Conservation (phyloP, 140 eudicot species). For the Senecio squalidus region DNA sequence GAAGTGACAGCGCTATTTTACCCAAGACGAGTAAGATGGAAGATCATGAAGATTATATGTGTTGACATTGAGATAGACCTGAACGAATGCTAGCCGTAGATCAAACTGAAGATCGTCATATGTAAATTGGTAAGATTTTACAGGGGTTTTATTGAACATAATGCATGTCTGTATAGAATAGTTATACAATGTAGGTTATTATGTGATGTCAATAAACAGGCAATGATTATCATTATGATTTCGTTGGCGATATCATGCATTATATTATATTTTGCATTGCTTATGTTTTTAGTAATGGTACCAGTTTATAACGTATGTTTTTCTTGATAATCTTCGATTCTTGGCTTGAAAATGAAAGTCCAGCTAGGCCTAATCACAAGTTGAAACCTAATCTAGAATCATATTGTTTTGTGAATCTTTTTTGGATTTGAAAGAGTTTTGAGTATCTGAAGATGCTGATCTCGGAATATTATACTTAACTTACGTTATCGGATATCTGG, state of each 20-base stretch:
- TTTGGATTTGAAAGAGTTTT: conserved; percentile 1
- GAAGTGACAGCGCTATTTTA: conserved; percentile 26
- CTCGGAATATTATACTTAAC: not conserved
- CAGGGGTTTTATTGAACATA: not conserved
- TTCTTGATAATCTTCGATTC: conserved; percentile 5
- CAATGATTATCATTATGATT: conserved; percentile 8
- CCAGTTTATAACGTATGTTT: not conserved
- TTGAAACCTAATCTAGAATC: not conserved
- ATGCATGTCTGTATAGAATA: conserved; percentile 12
- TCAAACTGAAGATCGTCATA: conserved; percentile 7
- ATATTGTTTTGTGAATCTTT: conserved; percentile 2
- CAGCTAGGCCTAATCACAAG: conserved; percentile 13
- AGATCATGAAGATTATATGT: not conserved
- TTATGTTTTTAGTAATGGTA: not conserved
- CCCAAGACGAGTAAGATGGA: conserved; percentile 1
- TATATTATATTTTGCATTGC: not conserved
- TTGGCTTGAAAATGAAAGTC: conserved; percentile 12
- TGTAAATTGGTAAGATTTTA: conserved; percentile 3
- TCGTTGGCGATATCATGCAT: not conserved
- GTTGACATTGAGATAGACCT: not conserved
- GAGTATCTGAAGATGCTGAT: conserved; percentile 4
- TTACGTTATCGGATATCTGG: not conserved
- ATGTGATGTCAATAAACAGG: conserved; percentile 1
- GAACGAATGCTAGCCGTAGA: not conserved
- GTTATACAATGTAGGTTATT: conserved; percentile 14